Conservation (phyloP, 441 rosid species). For the Erodium texanum region DNA sequence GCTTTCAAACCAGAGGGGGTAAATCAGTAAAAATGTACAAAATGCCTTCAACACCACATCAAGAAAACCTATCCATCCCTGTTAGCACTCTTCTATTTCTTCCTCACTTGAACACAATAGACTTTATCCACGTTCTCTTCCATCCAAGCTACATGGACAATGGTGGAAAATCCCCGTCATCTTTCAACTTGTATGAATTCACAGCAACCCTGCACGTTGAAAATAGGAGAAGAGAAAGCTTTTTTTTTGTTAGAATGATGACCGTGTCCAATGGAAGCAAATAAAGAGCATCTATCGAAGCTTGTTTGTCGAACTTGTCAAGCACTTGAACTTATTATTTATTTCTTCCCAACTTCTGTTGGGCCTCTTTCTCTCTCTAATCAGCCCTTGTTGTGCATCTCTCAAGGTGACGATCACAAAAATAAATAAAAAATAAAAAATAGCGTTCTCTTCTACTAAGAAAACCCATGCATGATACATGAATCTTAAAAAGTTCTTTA, state of each 20-base stretch:
- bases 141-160: constrained; percentile 19
- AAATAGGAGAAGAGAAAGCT: constrained; percentile 7
- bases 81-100: constrained; percentile 26
- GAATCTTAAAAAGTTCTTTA: no score
- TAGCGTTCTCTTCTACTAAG: no score
- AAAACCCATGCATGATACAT: no score
- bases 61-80: constrained; percentile 17
- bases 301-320: no score
- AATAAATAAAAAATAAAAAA: no score
- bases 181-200: constrained; percentile 47
- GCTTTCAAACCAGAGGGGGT: no score
- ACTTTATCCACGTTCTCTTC: constrained; percentile 18
- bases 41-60: constrained; percentile 22
- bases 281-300: constrained; percentile 14
- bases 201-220: constrained; percentile 31
- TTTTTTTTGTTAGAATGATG: neutral
- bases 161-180: constrained; percentile 63
- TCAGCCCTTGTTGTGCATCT: no score
- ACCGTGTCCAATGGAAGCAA: neutral
- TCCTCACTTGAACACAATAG: constrained; percentile 20
- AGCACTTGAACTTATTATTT: no score
- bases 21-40: constrained; percentile 38
- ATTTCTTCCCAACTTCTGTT: neutral
- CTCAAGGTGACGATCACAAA: no score
- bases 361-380: no score